Conservation (phyloP, 768 basidiomycete genomes). For the Gymnopilus dilepis region DNA sequence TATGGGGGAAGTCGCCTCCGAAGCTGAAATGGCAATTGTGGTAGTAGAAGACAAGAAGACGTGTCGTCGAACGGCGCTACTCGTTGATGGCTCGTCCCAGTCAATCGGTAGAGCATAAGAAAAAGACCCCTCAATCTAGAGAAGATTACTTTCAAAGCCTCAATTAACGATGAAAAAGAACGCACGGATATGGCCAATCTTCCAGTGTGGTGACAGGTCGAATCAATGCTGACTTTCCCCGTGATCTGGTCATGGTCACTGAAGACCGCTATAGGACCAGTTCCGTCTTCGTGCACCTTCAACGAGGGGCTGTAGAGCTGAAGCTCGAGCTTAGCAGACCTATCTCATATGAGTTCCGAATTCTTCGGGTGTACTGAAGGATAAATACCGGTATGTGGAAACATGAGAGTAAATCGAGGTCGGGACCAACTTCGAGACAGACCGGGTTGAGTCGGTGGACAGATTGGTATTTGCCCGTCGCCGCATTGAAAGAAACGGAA, state of each 20-base stretch:
- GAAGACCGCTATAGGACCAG: conserved; percentile 57
- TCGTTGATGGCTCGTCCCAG: conserved; percentile 24
- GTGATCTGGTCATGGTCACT: conserved; percentile 62
- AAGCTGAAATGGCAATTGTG: conserved; percentile 44
- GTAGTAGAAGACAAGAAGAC: conserved; percentile 57
- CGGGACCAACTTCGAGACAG: conserved; percentile 41
- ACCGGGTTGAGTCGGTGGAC: conserved; percentile 33
- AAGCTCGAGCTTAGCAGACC: conserved; percentile 62
- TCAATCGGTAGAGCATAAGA: conserved; percentile 42
- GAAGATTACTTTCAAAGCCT: conserved; percentile 3
- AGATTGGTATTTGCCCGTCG: conserved; percentile 34
- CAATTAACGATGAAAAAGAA: conserved; percentile 1
- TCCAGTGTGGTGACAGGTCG: conserved; percentile 57
- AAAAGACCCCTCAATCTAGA: conserved; percentile 69
- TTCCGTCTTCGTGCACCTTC: conserved; percentile 44
- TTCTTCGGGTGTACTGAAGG: neutral
- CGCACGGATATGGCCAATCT: conserved; percentile 61
- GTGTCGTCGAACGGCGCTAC: conserved; percentile 40
- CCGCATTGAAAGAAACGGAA: conserved; percentile 26
- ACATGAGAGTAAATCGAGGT: conserved; percentile 48
- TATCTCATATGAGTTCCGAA: conserved; percentile 24
- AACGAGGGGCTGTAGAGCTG: conserved; percentile 68
- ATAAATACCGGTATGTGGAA: conserved; percentile 54
- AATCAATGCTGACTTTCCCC: conserved; percentile 64
- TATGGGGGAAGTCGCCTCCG: conserved; percentile 35